These are phyloP conservation scores for Didymella exigua DNA, from an alignment of 2,329 filamentous ascomycete genomes.

Conservation along the genomic window DNA sequence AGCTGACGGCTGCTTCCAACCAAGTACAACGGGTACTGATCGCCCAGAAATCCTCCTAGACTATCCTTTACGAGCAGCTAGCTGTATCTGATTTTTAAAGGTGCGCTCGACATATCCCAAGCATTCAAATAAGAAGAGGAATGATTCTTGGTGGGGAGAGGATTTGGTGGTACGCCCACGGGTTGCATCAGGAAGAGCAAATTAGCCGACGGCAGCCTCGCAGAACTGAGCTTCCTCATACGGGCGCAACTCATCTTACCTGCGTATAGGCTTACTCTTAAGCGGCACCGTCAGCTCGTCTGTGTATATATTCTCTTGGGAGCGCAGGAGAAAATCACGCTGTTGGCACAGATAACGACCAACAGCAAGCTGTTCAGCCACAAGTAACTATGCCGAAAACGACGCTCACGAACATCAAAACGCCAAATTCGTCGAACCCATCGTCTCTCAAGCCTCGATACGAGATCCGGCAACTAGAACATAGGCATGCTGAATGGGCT, in stretches of 20 bases:
- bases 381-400: not conserved
- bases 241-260: not conserved
- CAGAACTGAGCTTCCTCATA: not conserved
- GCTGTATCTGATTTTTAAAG: not conserved
- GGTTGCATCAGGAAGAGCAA: not conserved
- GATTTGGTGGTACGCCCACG: not conserved
- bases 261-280: not conserved
- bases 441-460: conserved; percentile 38
- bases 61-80: not conserved
- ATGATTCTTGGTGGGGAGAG: too few species aligned
- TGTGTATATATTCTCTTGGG: not conserved
- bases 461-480: conserved; percentile 38
- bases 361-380: not conserved
- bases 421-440: conserved; percentile 32
- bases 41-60: not conserved
- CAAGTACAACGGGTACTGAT: not conserved
- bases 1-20: not conserved
- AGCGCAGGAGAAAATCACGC: not conserved
- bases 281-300: not conserved
- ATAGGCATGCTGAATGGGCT: conserved; percentile 37
- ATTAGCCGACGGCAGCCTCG: not conserved
- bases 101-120: too few species aligned
- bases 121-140: too few species aligned
- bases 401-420: conserved; percentile 27
- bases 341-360: not conserved